A percentile compares a stretch with the other conserved stretches of the same genome.
phyloP scores from a whole-genome alignment of 768 basidiomycete species.

The Kwoniella newhampshirensis region DNA sequence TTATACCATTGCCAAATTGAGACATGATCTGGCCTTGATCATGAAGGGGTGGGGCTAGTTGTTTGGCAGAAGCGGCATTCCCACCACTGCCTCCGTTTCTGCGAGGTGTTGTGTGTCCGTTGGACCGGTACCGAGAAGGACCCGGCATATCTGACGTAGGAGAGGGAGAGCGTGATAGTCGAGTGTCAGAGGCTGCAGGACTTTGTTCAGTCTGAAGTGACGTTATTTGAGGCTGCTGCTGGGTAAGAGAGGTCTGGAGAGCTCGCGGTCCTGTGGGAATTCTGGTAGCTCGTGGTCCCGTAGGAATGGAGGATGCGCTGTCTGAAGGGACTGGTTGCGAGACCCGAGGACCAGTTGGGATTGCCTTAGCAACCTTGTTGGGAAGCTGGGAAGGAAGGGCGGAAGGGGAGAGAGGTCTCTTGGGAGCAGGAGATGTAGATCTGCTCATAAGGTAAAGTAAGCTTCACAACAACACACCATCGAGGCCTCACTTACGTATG shows the following conservation, averaged over 20 bases:
- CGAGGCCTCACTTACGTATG: constrained; percentile 2
- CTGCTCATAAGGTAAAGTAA: background rate
- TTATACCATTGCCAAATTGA: constrained; percentile 23
- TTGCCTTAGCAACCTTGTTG: constrained; percentile 21
- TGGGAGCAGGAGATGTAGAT: background rate
- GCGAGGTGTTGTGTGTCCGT: constrained; percentile 3
- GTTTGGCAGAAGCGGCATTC: background rate
- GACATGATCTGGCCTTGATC: constrained; percentile 31
- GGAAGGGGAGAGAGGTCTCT: constrained; percentile 12
- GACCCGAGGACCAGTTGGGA: constrained; percentile 34
- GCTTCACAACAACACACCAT: background rate
- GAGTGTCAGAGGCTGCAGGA: background rate
- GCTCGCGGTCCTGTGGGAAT: constrained; percentile 17
- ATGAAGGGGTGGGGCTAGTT: constrained; percentile 18
- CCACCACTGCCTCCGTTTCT: background rate
- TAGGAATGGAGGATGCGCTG: constrained; percentile 15
- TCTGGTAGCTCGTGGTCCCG: constrained; percentile 24
- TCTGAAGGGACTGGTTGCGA: background rate
- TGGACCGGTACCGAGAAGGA: constrained; percentile 9
- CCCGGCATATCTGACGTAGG: constrained; percentile 24
- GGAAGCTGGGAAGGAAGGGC: constrained; percentile 1
- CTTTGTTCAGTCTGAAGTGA: too few relatives aligned
- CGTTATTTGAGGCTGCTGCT: too few relatives aligned
- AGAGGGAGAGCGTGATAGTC: background rate
- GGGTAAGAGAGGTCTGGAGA: background rate